Evolutionary conservation across 352 stramenopile species (phyloP).

Genomic region (Phytophthora colocasiae): DNA sequence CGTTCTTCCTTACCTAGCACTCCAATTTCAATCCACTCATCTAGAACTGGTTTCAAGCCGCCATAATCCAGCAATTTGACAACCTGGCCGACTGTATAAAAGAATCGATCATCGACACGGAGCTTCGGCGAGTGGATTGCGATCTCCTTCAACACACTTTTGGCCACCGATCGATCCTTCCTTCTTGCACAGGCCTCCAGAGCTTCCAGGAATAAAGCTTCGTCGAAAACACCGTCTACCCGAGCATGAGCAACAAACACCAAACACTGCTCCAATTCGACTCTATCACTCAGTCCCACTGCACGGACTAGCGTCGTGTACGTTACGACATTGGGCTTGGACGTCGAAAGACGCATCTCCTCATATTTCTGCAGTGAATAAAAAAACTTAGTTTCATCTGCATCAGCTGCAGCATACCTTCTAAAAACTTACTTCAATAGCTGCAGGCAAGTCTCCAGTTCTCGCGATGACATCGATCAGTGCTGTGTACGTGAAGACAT

Average conservation of each 20-base stretch:
- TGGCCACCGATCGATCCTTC: slow-evolving; percentile 44
- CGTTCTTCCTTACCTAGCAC: slow-evolving; percentile 50
- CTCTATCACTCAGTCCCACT: slow-evolving; percentile 45
- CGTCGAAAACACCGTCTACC: slow-evolving; percentile 63
- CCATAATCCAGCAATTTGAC: slow-evolving; percentile 40
- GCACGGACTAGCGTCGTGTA: slow-evolving; percentile 76
- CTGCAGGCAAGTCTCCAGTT: slow-evolving; percentile 49
- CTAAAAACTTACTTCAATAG: slow-evolving; percentile 46
- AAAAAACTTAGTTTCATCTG: background rate
- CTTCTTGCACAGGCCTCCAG: slow-evolving; percentile 59
- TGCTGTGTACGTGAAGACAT: slow-evolving; percentile 86
- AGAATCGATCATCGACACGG: slow-evolving; percentile 53
- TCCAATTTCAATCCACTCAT: slow-evolving; percentile 44
- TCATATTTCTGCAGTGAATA: slow-evolving; percentile 55
- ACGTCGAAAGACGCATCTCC: slow-evolving; percentile 64
- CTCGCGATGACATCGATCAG: slow-evolving; percentile 79
- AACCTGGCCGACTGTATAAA: slow-evolving; percentile 51
- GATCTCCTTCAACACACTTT: slow-evolving; percentile 47
- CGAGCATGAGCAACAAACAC: slow-evolving; percentile 56
- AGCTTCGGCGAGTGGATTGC: slow-evolving; percentile 40
- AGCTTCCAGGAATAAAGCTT: slow-evolving; percentile 66
- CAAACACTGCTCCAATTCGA: slow-evolving; percentile 48
- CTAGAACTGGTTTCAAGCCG: slow-evolving; percentile 35
- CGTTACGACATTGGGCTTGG: slow-evolving; percentile 78
- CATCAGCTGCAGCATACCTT: background rate